These are phyloP conservation scores for Avena insularis DNA, from an alignment of 176 grass and related monocot species.

Conservation along the genomic window DNA sequence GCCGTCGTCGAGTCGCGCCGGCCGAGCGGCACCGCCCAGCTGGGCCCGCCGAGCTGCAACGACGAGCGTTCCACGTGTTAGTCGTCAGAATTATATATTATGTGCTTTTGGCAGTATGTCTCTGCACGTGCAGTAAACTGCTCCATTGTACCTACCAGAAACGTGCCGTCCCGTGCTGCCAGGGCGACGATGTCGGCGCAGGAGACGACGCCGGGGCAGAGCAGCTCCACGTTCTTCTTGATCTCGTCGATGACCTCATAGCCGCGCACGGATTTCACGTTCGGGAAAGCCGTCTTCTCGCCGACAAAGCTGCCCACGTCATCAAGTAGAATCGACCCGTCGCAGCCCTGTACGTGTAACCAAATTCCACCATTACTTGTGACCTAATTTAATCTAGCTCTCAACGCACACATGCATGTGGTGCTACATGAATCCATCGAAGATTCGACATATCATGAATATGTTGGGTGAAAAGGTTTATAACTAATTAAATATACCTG, in stretches of 20 bases:
- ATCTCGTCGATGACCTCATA: conserved; percentile 82
- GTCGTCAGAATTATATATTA: not conserved
- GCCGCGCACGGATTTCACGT: conserved; percentile 72
- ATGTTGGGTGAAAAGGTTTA: not conserved
- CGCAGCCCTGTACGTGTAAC: conserved; percentile 55
- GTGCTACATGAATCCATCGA: not conserved
- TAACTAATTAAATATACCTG: conserved; percentile 43
- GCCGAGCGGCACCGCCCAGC: conserved; percentile 67
- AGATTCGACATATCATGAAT: not conserved
- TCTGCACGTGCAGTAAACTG: not conserved
- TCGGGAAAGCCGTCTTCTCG: conserved; percentile 74
- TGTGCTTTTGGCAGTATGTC: not conserved
- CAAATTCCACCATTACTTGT: not conserved
- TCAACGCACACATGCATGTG: too few species aligned
- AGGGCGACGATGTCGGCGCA: conserved; percentile 88
- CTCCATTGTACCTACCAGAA: conserved; percentile 48
- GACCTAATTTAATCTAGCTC: not conserved
- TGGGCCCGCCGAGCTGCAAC: conserved; percentile 72
- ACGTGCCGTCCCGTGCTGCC: conserved; percentile 66
- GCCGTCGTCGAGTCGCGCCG: conserved; percentile 74
- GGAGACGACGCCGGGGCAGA: conserved; percentile 71
- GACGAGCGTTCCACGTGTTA: too few species aligned
- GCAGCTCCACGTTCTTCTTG: conserved; percentile 61
- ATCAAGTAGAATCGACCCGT: conserved; percentile 77
- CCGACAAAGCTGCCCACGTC: conserved; percentile 55